phyloP scores from a whole-genome alignment of 495 filamentous ascomycete species.

The Tuber microsphaerosporum region DNA sequence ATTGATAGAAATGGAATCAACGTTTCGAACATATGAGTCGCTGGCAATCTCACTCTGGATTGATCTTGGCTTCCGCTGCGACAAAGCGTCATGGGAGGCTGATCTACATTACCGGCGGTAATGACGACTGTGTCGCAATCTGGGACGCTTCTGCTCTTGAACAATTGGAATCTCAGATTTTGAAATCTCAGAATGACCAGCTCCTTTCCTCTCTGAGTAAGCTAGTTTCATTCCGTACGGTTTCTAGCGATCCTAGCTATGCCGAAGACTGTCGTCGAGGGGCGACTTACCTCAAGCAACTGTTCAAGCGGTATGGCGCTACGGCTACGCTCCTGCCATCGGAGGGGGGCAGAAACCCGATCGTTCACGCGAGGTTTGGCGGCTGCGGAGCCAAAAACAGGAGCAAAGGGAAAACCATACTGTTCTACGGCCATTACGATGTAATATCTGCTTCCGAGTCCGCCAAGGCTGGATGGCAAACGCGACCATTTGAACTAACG shows the following conservation, averaged over 20 bases:
- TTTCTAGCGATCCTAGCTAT: constrained; percentile 76
- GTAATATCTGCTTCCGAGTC: constrained; percentile 75
- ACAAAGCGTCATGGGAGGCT: constrained; percentile 59
- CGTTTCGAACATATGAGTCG: constrained; percentile 75
- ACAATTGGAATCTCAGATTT: constrained; percentile 48
- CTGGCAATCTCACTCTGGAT: constrained; percentile 79
- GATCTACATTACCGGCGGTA: constrained; percentile 88
- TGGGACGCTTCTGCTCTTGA: constrained; percentile 65
- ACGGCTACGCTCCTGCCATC: constrained; percentile 77
- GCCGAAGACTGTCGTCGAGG: constrained; percentile 85
- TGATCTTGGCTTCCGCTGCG: constrained; percentile 78
- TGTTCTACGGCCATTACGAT: constrained; percentile 98
- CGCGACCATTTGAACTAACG: constrained; percentile 75
- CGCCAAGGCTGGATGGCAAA: constrained; percentile 66
- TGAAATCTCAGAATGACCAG: constrained; percentile 41
- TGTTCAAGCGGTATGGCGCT: constrained; percentile 86
- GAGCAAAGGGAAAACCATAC: constrained; percentile 65
- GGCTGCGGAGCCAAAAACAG: constrained; percentile 46
- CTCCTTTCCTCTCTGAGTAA: constrained; percentile 66
- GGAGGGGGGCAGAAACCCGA: constrained; percentile 68
- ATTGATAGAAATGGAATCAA: constrained; percentile 67
- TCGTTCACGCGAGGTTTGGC: constrained; percentile 78
- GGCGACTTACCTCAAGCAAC: constrained; percentile 75
- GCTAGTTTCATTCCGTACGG: constrained; percentile 81
- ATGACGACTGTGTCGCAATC: constrained; percentile 77